Conservation (phyloP, 805 yeast species). For the Debaryomyces maramus region DNA sequence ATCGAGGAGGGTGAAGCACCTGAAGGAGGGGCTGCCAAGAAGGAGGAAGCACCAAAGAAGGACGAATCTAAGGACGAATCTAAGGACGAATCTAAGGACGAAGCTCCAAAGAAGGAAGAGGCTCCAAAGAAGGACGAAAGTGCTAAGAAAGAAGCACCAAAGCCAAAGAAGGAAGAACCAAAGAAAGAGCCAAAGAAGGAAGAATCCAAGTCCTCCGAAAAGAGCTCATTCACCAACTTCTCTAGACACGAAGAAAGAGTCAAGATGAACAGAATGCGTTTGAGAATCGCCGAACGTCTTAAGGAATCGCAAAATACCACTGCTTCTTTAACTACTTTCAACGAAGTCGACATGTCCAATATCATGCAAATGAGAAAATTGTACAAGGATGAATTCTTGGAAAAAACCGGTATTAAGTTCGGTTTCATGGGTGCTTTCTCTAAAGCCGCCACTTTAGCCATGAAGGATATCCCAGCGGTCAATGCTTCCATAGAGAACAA, state of each 20-base stretch:
- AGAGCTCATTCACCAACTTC: constrained; percentile 48
- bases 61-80: constrained; percentile 26
- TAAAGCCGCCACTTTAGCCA: constrained; percentile 88
- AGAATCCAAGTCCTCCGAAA: constrained; percentile 27
- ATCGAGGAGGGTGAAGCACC: constrained; percentile 80
- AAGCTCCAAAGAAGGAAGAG: constrained; percentile 33
- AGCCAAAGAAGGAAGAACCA: constrained; percentile 25
- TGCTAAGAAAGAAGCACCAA: constrained; percentile 30
- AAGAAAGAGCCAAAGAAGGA: constrained; percentile 29
- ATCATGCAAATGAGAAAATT: constrained; percentile 91
- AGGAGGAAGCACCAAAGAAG: constrained; percentile 24
- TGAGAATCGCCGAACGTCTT: constrained; percentile 97
- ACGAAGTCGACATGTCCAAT: constrained; percentile 95
- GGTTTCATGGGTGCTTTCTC: constrained; percentile 99
- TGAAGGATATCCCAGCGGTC: constrained; percentile 91
- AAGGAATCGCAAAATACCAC: constrained; percentile 99
- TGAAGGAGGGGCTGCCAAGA: constrained; percentile 50
- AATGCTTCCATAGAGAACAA: constrained; percentile 92
- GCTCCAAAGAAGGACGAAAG: constrained; percentile 24
- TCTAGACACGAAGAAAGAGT: constrained; percentile 88
- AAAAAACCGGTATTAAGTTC: constrained; percentile 89
- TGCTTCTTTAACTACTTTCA: constrained; percentile 96
- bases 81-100: constrained; percentile 21
- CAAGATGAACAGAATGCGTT: constrained; percentile 99
- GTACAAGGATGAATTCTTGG: constrained; percentile 94